phyloP scores from a whole-genome alignment of 2,329 filamentous ascomycete species.

The Aspergillus costaricaensis region DNA sequence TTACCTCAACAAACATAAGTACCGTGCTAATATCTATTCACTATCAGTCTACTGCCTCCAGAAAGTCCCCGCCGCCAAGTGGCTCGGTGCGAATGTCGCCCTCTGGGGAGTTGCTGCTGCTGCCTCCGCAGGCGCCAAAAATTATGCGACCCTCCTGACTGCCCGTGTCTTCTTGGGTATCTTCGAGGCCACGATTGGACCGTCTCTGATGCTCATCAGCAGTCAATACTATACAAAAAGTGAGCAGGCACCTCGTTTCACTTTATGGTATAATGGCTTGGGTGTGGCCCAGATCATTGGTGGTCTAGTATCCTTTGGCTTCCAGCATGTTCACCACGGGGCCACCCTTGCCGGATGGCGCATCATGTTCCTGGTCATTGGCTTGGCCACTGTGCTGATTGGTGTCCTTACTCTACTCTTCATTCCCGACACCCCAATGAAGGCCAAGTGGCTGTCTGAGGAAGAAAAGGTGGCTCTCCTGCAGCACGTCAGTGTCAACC shows the following conservation, averaged over 20 bases:
- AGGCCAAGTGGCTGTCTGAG: conserved; percentile 27
- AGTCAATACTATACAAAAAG: conserved; percentile 60
- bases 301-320: conserved; percentile 49
- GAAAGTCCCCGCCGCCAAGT: conserved; percentile 39
- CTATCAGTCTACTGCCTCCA: conserved; percentile 23
- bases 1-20: background rate
- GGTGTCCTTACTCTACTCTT: conserved; percentile 43
- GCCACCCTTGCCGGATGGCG: conserved; percentile 42
- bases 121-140: conserved; percentile 54
- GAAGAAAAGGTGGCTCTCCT: conserved; percentile 42
- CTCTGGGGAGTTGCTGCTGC: conserved; percentile 50
- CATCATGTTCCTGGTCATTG: conserved; percentile 52
- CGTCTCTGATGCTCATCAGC: conserved; percentile 62
- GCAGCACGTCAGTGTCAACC: conserved; percentile 49
- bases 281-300: conserved; percentile 55
- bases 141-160: conserved; percentile 57
- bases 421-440: conserved; percentile 30
- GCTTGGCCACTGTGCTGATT: conserved; percentile 45
- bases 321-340: conserved; percentile 48
- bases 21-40: conserved; percentile 23
- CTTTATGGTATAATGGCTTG: conserved; percentile 63
- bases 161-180: conserved; percentile 62
- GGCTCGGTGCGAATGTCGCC: conserved; percentile 60
- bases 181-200: conserved; percentile 62
- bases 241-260: conserved; percentile 62